Evolutionary conservation across 2,329 filamentous ascomycete genomes (phyloP), one percentile per base, ranked within the genome.

Genomic region (Thyridium curvatum): DNA sequence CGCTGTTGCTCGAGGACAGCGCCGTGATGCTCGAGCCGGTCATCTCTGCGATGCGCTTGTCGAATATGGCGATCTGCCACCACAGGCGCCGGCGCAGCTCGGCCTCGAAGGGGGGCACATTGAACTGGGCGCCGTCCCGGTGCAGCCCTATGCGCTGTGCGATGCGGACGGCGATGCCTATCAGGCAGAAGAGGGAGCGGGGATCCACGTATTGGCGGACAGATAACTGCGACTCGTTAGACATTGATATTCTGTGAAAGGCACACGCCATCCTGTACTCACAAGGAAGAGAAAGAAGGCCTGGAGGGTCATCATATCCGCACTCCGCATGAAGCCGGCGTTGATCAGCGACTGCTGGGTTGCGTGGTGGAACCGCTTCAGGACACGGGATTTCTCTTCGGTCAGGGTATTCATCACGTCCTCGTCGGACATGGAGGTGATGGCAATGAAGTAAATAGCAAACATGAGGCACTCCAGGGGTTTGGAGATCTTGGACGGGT

Each of bases 11-110:
- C 1, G 72, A 54, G 5, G 59, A 74, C 18, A 79, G 62, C 1
- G 72, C 74, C 4, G 73, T 78, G 39, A 79, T 70, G 28, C 69
- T 66, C 14, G 71, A 75, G 35, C 75, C 73, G 4, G 77, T 72
- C 56, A 86, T 73, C 54, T 87, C 83, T 41, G 79, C 72, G 30
- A 86, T 73, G 16, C 84, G 79, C 43, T 73, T 69, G 55, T 89
- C 84, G 46, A 86, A 82, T 18, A 77, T 66, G 12, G 82, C 69
- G 13, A 89, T 66, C 26, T 79, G 76, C 82, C 82, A 88, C 83
- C 82, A 87, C 2, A 88, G 62, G 30, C 84, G 71, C 36, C 83
- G 74, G n/a, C 82, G 73, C 58, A 84, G 73, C 59, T 87, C 83
- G 4, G 77, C 72, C 50, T 87, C 82, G 39, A 79, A 84, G 26